These are phyloP conservation scores for Trichoderma citrinoviride DNA, from an alignment of 2,329 filamentous ascomycete species.

Conservation along the genomic window DNA sequence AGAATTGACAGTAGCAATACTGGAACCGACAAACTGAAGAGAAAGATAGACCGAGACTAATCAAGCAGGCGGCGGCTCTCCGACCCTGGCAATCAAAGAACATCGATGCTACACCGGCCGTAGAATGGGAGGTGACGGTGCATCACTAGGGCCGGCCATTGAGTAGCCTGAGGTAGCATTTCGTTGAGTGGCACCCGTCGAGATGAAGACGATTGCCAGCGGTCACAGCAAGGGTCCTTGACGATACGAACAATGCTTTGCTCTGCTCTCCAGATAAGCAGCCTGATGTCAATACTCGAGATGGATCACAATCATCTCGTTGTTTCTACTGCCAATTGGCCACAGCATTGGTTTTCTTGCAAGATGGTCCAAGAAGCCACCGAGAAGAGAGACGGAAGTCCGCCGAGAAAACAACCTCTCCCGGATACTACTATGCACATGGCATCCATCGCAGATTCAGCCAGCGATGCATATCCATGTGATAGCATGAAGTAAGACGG, in stretches of 20 bases:
- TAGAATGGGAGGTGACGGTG: constrained; percentile 2
- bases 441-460: not conserved
- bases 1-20: no score
- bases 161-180: not conserved
- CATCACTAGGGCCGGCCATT: constrained; percentile 13
- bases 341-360: no score
- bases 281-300: no score
- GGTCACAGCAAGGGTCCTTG: no score
- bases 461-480: not conserved
- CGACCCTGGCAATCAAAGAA: constrained; percentile 2
- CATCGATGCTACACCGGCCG: not conserved
- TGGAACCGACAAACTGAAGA: no score
- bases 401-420: not conserved
- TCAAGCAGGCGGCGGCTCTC: constrained; percentile 4
- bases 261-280: no score
- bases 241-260: no score
- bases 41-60: not conserved
- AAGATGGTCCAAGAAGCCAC: no score
- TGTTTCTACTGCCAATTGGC: no score
- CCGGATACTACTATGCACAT: no score
- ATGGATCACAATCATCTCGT: no score
- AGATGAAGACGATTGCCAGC: no score
- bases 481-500: not conserved
- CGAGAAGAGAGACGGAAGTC: not conserved
- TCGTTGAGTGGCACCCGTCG: not conserved